Evolutionary conservation across 768 basidiomycete genomes (phyloP).

Genomic region (Calocera cornea): DNA sequence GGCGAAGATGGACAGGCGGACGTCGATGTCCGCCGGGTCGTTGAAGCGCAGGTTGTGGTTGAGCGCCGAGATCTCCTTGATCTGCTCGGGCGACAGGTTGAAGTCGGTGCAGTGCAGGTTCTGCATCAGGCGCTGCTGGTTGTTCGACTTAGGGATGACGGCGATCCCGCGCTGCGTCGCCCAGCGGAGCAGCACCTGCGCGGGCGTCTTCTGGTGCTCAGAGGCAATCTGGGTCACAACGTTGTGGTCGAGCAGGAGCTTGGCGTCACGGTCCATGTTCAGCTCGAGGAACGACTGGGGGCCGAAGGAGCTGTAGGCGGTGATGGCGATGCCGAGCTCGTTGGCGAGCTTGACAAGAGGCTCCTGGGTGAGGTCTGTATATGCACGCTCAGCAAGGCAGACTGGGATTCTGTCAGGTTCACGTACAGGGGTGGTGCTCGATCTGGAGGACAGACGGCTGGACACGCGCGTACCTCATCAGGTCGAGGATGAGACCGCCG

Average conservation of each 20-base stretch:
- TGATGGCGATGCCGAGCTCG: constrained; percentile 34
- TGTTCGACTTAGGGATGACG: constrained; percentile 61
- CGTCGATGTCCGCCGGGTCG: constrained; percentile 54
- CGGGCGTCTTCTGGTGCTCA: constrained; percentile 25
- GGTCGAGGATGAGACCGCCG: constrained; percentile 57
- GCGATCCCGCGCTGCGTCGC: constrained; percentile 59
- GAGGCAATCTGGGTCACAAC: constrained; percentile 10
- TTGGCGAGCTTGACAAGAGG: constrained; percentile 33
- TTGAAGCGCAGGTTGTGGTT: constrained; percentile 55
- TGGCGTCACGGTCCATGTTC: constrained; percentile 37
- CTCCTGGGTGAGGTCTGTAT: constrained; percentile 34
- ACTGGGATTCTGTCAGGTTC: too few species aligned
- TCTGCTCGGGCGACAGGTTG: constrained; percentile 43
- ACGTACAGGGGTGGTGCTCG: constrained; percentile 39
- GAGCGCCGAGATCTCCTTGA: constrained; percentile 42
- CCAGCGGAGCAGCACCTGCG: constrained; percentile 69
- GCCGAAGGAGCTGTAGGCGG: constrained; percentile 45
- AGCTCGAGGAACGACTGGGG: constrained; percentile 52
- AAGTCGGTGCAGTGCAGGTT: constrained; percentile 41
- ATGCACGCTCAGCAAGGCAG: background rate
- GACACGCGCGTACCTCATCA: constrained; percentile 62
- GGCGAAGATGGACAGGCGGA: constrained; percentile 55
- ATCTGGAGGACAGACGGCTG: constrained; percentile 46
- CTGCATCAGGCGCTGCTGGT: constrained; percentile 31
- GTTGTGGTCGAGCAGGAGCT: constrained; percentile 10